phyloP scores from a whole-genome alignment of 2,329 filamentous ascomycete genomes.

The Tolypocladium nubicola region DNA sequence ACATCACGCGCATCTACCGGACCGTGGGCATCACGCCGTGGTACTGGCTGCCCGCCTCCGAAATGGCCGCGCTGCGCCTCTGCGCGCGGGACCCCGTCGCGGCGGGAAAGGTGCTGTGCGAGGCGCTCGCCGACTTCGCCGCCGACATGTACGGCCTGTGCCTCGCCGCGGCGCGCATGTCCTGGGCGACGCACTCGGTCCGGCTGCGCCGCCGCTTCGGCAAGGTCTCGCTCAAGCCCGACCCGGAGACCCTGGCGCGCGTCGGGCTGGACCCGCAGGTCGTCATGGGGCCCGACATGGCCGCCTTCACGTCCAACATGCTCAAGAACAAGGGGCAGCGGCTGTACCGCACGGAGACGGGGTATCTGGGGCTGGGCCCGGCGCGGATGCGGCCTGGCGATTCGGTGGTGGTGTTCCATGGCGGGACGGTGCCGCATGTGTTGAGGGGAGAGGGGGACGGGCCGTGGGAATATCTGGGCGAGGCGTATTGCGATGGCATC shows the following conservation, averaged over 20 bases:
- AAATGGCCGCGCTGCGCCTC: slow-evolving; percentile 6
- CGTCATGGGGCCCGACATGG: slow-evolving; percentile 2
- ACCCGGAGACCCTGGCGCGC: background rate
- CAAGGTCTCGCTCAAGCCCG: background rate
- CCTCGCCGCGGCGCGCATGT: slow-evolving; percentile 4
- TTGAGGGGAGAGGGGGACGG: slow-evolving; percentile 7
- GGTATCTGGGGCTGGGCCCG: slow-evolving; percentile 19
- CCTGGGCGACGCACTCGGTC: background rate
- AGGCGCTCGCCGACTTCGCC: slow-evolving; percentile 6
- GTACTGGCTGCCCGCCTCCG: slow-evolving; percentile 12
- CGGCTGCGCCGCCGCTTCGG: slow-evolving; percentile 5
- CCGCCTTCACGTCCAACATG: slow-evolving; percentile 7
- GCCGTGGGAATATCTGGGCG: slow-evolving; percentile 17
- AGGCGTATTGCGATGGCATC: slow-evolving; percentile 21
- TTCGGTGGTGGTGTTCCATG: slow-evolving; percentile 15
- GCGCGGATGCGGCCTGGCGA: slow-evolving; percentile 12
- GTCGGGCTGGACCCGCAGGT: slow-evolving; percentile 7
- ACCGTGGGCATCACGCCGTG: slow-evolving; percentile 12
- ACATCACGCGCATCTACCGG: slow-evolving; percentile 11
- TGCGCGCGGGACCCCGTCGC: slow-evolving; percentile 9
- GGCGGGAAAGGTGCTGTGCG: slow-evolving; percentile 1
- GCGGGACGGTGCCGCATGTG: slow-evolving; percentile 16
- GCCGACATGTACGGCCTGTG: slow-evolving; percentile 6
- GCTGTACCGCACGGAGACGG: slow-evolving; percentile 16
- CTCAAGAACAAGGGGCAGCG: slow-evolving; percentile 9